Conservation (phyloP, 1,284 basidiomycete genomes). For the Athelia sp. region DNA sequence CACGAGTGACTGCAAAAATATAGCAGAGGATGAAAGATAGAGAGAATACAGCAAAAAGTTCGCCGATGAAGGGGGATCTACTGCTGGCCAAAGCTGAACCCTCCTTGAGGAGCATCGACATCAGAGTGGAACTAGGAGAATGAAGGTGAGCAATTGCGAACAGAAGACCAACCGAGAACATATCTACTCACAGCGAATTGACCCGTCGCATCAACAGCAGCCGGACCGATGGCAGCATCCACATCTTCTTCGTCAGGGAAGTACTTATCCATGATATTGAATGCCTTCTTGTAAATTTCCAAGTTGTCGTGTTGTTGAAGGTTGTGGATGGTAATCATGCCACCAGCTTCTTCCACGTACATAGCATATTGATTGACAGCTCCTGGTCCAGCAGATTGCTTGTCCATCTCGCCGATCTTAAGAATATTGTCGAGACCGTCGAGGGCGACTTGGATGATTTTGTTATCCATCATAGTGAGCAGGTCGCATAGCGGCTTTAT, state of each 20-base stretch:
- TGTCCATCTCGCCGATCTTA: conserved; percentile 98
- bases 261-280: conserved; percentile 98
- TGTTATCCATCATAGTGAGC: conserved; percentile 98
- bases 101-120: conserved; percentile 85
- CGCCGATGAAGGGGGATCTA: conserved; percentile 11
- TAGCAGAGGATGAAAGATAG: conserved; percentile 1
- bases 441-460: conserved; percentile 97
- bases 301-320: conserved; percentile 99
- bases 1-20: background rate
- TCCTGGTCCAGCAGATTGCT: conserved; percentile 77
- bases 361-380: conserved; percentile 91
- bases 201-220: conserved; percentile 84
- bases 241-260: conserved; percentile 86
- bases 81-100: conserved; percentile 83
- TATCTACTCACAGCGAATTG: conserved; percentile 79
- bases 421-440: conserved; percentile 99
- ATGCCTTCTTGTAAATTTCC: conserved; percentile 99
- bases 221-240: conserved; percentile 74
- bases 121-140: conserved; percentile 67
- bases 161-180: background rate
- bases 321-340: conserved; percentile 98
- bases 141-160: conserved; percentile 8
- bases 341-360: conserved; percentile 96
- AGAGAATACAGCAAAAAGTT: conserved; percentile 7
- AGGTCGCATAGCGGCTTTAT: conserved; percentile 98